Conservation (phyloP, 2,329 filamentous ascomycete genomes). For the Fusarium anthophilum region DNA sequence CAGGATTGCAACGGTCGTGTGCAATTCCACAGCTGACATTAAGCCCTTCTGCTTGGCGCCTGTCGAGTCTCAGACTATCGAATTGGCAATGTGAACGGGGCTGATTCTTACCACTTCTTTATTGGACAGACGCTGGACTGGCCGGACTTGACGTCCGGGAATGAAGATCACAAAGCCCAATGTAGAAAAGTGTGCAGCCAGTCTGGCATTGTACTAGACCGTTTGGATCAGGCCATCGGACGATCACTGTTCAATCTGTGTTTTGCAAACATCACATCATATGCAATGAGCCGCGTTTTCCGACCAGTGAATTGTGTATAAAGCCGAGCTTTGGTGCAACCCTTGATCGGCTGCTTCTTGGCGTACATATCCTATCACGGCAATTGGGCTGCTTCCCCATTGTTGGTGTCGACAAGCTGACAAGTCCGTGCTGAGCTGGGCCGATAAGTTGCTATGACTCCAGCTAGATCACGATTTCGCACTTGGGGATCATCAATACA, state of each 20-base stretch:
- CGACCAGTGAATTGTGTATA: constrained; percentile 1
- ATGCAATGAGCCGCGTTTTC: background rate
- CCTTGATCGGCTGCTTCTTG: background rate
- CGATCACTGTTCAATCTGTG: background rate
- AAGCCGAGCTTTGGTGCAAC: constrained; percentile 1
- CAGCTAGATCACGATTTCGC: background rate
- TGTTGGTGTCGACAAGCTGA: constrained; percentile 3
- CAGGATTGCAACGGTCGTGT: background rate
- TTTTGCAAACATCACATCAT: background rate
- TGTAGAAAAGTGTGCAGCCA: background rate
- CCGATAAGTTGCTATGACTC: background rate
- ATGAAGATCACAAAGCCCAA: constrained; percentile 10
- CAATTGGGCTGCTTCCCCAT: background rate
- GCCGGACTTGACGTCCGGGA: constrained; percentile 11
- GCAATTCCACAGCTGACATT: constrained; percentile 13
- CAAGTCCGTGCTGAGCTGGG: background rate
- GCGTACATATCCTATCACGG: background rate
- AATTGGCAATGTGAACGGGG: background rate
- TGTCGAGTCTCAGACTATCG: background rate
- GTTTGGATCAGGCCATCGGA: constrained; percentile 12
- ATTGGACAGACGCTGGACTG: background rate
- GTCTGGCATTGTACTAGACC: constrained; percentile 5
- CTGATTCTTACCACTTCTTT: background rate
- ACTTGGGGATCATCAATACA: background rate
- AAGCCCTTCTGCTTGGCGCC: constrained; percentile 1